A percentile compares a stretch with the other conserved stretches of the same genome.
phyloP scores from a whole-genome alignment of 257 asterid genomes.

The Solanum ahanhuiri region DNA sequence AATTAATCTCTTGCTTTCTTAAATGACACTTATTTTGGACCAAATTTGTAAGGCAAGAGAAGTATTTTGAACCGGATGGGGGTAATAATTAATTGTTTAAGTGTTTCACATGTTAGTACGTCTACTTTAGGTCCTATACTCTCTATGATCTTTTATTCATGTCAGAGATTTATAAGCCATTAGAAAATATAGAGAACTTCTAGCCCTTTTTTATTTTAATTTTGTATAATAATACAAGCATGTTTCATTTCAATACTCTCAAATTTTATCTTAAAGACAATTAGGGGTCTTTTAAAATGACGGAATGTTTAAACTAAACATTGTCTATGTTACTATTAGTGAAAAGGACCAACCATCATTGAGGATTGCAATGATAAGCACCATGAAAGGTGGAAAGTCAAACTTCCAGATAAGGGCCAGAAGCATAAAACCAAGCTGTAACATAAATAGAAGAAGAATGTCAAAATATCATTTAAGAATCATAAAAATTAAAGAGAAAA shows the following conservation, averaged over 20 bases:
- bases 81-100: background rate
- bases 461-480: conserved; percentile 3
- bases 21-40: background rate
- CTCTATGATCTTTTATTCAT: background rate
- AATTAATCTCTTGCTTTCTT: background rate
- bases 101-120: background rate
- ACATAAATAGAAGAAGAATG: conserved; percentile 2
- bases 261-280: background rate
- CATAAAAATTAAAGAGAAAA: background rate
- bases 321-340: background rate
- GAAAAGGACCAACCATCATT: conserved; percentile 59
- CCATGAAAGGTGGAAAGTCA: conserved; percentile 99
- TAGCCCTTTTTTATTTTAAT: background rate
- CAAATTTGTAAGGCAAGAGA: background rate
- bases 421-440: conserved; percentile 95
- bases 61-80: background rate
- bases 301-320: background rate
- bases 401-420: conserved; percentile 91
- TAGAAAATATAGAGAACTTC: background rate
- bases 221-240: background rate
- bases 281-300: background rate
- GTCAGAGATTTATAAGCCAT: background rate
- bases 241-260: background rate
- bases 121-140: background rate
- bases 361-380: conserved; percentile 94